A percentile compares a stretch with the other conserved stretches of the same genome.
Evolutionary conservation across 768 basidiomycete genomes (phyloP).

Genomic region (Mycena galopus): DNA sequence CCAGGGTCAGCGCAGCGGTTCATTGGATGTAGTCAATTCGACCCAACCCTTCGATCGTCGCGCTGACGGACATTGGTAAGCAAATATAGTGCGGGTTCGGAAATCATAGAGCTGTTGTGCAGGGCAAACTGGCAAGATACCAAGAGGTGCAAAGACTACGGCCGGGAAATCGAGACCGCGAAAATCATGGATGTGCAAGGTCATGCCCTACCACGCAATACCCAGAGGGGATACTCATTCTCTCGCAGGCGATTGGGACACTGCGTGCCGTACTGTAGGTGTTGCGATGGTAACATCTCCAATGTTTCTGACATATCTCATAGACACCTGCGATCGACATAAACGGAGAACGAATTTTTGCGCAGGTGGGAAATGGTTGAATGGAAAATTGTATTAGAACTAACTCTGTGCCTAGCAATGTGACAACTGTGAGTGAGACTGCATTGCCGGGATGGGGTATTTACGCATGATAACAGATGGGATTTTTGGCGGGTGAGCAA

Average conservation of each 20-base stretch:
- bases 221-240: not conserved
- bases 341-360: not conserved
- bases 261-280: not conserved
- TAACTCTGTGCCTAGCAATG: not conserved
- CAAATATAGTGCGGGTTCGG: not conserved
- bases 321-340: not conserved
- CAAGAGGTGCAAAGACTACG: not conserved
- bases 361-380: not conserved
- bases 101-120: not conserved
- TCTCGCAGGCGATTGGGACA: not conserved
- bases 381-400: not conserved
- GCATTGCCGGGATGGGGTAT: not conserved
- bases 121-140: conserved; percentile 6
- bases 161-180: conserved; percentile 2
- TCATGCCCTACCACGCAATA: not conserved
- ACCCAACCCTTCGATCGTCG: conserved; percentile 1
- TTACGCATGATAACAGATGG: not conserved
- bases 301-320: not conserved
- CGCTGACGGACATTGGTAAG: conserved; percentile 4
- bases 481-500: conserved; percentile 5
- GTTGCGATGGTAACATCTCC: not conserved
- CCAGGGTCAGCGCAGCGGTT: not conserved
- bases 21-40: not conserved
- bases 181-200: not conserved
- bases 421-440: not conserved